These are phyloP conservation scores for Gyrodon lividus DNA, from an alignment of 768 basidiomycete genomes.

Conservation along the genomic window DNA sequence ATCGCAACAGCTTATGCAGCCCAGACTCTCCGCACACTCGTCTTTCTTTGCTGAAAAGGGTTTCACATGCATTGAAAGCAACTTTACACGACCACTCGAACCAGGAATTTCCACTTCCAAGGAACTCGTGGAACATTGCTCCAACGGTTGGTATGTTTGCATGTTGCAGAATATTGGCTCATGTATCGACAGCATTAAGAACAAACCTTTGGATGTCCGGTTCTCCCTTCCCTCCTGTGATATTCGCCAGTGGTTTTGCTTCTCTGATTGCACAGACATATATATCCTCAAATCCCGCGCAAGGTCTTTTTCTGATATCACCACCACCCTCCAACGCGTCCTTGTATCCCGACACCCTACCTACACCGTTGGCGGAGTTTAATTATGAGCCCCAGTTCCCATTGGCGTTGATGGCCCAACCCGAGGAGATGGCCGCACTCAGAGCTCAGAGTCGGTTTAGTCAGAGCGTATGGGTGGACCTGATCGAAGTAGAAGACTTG, in stretches of 20 bases:
- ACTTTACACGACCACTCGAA: constrained; percentile 32
- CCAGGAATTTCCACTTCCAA: constrained; percentile 3
- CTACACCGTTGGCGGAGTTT: constrained; percentile 48
- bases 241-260: constrained; percentile 47
- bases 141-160: constrained; percentile 34
- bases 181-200: constrained; percentile 37
- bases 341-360: constrained; percentile 31
- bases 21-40: constrained; percentile 31
- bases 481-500: constrained; percentile 33
- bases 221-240: constrained; percentile 57
- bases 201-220: constrained; percentile 41
- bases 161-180: neutral
- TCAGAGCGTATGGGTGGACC: constrained; percentile 38
- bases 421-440: constrained; percentile 34
- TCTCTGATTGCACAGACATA: constrained; percentile 65
- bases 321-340: constrained; percentile 46
- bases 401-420: constrained; percentile 47
- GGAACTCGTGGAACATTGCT: constrained; percentile 39
- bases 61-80: constrained; percentile 47
- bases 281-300: constrained; percentile 64
- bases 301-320: constrained; percentile 59
- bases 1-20: neutral
- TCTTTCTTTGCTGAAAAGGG: constrained; percentile 46
- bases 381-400: constrained; percentile 63
- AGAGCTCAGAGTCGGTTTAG: constrained; percentile 42